Percentiles rank a stretch among this genome's conserved stretches.
phyloP scores from a whole-genome alignment of 2,329 filamentous ascomycete species.

The Apiospora arundinis region DNA sequence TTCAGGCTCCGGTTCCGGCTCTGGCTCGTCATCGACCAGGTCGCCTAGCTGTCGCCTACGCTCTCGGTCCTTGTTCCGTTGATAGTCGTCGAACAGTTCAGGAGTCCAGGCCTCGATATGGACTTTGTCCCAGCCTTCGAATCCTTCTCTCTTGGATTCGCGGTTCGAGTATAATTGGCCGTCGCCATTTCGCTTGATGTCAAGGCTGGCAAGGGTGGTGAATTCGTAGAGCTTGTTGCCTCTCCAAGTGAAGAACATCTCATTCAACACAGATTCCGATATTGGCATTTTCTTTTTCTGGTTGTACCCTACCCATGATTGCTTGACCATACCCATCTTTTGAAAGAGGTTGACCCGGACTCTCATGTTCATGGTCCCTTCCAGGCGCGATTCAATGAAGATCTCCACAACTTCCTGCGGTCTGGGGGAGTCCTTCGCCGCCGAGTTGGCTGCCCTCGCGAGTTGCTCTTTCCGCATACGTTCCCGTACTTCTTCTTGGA shows the following conservation, averaged over 20 bases:
- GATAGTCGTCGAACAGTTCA: slow-evolving; percentile 60
- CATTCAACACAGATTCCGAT: slow-evolving; percentile 50
- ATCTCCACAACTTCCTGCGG: slow-evolving; percentile 52
- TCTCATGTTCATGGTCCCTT: slow-evolving; percentile 64
- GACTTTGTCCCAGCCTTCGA: slow-evolving; percentile 62
- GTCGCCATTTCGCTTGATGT: slow-evolving; percentile 56
- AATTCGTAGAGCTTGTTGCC: slow-evolving; percentile 74
- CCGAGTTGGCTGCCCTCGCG: slow-evolving; percentile 30
- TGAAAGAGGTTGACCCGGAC: slow-evolving; percentile 72
- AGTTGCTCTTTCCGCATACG: slow-evolving; percentile 36
- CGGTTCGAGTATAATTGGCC: slow-evolving; percentile 48
- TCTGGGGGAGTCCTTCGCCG: background rate
- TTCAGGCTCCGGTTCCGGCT: slow-evolving; percentile 28
- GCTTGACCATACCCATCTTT: slow-evolving; percentile 68
- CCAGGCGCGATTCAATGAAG: slow-evolving; percentile 72
- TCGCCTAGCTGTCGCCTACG: slow-evolving; percentile 51
- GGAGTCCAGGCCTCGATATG: slow-evolving; percentile 80
- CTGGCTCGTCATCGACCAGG: slow-evolving; percentile 39
- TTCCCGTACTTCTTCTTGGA: slow-evolving; percentile 51
- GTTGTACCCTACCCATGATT: slow-evolving; percentile 73
- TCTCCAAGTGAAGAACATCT: slow-evolving; percentile 81
- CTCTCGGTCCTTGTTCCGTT: slow-evolving; percentile 55
- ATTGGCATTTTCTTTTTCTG: slow-evolving; percentile 48
- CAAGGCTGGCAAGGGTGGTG: slow-evolving; percentile 75
- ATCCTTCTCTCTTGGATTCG: slow-evolving; percentile 47